Conservation (phyloP, 164 flowering plant genomes). For the Stephania yunnanensis region DNA sequence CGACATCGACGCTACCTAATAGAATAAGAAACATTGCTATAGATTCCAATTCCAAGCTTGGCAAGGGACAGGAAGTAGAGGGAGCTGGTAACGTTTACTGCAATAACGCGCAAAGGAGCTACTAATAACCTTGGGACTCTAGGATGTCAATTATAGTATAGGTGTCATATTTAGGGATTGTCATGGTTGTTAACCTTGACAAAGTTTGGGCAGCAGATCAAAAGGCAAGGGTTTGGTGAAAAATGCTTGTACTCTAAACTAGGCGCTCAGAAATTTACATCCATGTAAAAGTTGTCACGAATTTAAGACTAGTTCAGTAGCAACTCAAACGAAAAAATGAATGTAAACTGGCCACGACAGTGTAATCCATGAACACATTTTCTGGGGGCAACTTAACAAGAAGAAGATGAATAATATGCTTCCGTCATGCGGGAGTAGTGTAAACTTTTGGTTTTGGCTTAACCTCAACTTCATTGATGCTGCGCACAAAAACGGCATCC, state of each 20-base stretch:
- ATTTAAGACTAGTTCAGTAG: not conserved
- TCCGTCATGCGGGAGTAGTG: conserved; percentile 20
- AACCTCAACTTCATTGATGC: conserved; percentile 85
- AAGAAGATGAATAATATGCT: not conserved
- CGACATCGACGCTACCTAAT: not conserved
- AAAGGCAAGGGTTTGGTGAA: not conserved
- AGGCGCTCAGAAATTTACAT: not conserved
- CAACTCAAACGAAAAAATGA: not conserved
- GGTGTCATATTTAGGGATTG: not conserved
- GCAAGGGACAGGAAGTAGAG: not conserved
- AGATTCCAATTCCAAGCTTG: not conserved
- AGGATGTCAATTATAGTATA: not conserved
- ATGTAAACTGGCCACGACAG: not conserved
- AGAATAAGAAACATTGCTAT: not conserved
- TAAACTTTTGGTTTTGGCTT: conserved; percentile 89
- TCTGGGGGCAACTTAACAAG: not conserved
- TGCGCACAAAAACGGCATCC: conserved; percentile 83
- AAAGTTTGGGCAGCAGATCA: not conserved
- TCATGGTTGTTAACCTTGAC: not conserved
- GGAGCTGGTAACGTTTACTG: not conserved
- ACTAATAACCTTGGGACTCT: not conserved
- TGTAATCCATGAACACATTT: not conserved
- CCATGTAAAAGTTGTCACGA: not conserved
- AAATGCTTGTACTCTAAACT: not conserved
- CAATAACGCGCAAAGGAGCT: not conserved